These are phyloP conservation scores for Gossypioides kirkii DNA, from an alignment of 345 rosid genomes.

Conservation along the genomic window DNA sequence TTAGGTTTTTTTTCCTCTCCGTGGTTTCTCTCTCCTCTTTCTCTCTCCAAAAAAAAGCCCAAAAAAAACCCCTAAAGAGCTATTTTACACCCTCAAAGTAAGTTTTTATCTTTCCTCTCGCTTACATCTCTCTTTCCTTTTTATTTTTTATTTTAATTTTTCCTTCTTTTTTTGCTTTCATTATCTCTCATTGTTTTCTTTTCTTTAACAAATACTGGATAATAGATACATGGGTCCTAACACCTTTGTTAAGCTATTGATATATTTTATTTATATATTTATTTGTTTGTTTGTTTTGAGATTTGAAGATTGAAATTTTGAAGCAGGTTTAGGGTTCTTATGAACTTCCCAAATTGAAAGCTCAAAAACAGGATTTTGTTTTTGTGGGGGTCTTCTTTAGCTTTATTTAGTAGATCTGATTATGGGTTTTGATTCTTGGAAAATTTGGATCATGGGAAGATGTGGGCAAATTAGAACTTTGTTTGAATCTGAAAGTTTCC, in stretches of 20 bases:
- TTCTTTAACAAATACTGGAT: slow-evolving; percentile 39
- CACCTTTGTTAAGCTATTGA: slow-evolving; percentile 14
- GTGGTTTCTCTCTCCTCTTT: slow-evolving; percentile 26
- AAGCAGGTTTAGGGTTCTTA: slow-evolving; percentile 21
- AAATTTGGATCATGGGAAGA: slow-evolving; percentile 16
- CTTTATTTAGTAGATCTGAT: slow-evolving; percentile 30
- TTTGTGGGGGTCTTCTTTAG: background rate
- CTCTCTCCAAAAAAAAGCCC: slow-evolving; percentile 81
- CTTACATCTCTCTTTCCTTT: slow-evolving; percentile 31
- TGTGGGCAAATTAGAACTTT: slow-evolving; percentile 9
- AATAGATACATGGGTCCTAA: slow-evolving; percentile 43
- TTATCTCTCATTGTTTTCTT: slow-evolving; percentile 33
- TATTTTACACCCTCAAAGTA: slow-evolving; percentile 69
- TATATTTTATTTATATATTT: background rate
- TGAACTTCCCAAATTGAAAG: slow-evolving; percentile 15
- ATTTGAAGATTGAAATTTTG: slow-evolving; percentile 12
- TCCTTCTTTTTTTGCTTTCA: slow-evolving; percentile 7
- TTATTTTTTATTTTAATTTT: slow-evolving; percentile 13
- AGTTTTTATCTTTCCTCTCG: slow-evolving; percentile 79
- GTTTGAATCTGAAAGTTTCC: slow-evolving; percentile 18
- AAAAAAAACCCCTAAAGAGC: slow-evolving; percentile 58
- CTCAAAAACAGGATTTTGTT: background rate
- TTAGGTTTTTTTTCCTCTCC: slow-evolving; percentile 24
- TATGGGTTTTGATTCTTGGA: slow-evolving; percentile 17
- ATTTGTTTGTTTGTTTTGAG: background rate